Conservation (phyloP, 2,329 filamentous ascomycete species). For the Neonectria punicea region DNA sequence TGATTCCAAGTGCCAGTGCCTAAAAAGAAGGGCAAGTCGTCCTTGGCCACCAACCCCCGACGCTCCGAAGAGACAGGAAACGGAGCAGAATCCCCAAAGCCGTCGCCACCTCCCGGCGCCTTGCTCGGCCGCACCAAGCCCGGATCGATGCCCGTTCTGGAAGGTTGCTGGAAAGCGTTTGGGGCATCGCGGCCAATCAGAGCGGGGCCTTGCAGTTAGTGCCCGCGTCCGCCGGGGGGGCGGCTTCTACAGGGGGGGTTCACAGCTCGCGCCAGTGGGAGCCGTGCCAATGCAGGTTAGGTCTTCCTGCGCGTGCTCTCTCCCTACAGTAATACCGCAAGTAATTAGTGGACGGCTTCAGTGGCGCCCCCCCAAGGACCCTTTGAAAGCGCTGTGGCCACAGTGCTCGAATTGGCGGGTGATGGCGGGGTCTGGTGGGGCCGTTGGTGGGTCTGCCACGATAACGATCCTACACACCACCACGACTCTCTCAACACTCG, state of each 20-base stretch:
- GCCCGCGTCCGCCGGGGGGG: no score
- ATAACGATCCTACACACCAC: background rate
- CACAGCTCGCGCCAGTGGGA: no score
- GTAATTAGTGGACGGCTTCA: background rate
- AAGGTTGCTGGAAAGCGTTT: conserved; percentile 44
- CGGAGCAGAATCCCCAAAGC: background rate
- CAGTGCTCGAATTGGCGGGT: background rate
- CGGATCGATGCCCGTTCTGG: conserved; percentile 35
- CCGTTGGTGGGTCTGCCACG: background rate
- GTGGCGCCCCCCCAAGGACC: background rate
- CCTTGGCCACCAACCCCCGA: background rate
- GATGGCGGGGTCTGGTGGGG: background rate
- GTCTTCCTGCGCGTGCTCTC: no score
- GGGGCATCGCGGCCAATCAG: conserved; percentile 9
- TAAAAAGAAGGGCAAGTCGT: no score
- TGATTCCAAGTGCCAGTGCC: no score
- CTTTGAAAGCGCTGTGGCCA: conserved; percentile 4
- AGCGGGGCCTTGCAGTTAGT: background rate
- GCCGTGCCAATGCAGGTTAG: conserved; percentile 18
- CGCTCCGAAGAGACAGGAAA: background rate
- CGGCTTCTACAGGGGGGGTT: no score
- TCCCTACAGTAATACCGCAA: no score
- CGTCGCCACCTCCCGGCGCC: conserved; percentile 31
- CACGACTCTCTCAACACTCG: no score
- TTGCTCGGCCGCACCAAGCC: conserved; percentile 32